Conservation (phyloP, 1,284 basidiomycete species). For the Austropuccinia psidii region DNA sequence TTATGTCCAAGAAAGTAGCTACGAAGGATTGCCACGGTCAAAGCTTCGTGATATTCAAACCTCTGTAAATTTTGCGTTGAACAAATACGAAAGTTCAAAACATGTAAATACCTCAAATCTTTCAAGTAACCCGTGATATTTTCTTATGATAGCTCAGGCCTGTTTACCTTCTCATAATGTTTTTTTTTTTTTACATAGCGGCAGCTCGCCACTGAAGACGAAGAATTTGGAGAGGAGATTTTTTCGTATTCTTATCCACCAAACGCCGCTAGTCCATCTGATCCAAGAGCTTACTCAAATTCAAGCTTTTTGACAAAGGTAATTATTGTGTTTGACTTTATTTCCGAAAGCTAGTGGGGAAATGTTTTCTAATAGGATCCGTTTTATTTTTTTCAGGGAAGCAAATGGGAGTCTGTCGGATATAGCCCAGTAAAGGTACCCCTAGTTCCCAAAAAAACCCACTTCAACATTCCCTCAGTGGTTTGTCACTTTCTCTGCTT, state of each 20-base stretch:
- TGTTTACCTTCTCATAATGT: not conserved
- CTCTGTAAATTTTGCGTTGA: not conserved
- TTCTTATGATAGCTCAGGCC: not conserved
- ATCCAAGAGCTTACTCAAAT: conserved; percentile 3
- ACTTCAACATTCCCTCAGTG: too few relatives aligned
- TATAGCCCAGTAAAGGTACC: too few relatives aligned
- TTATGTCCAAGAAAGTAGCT: not conserved
- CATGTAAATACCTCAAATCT: not conserved
- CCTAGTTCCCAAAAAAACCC: too few relatives aligned
- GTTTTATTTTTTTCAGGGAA: too few relatives aligned
- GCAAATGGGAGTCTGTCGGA: too few relatives aligned
- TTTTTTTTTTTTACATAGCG: not conserved
- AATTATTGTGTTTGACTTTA: too few relatives aligned
- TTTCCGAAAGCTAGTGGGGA: too few relatives aligned
- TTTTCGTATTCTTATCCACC: conserved; percentile 33
- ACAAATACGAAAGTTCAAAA: conserved; percentile 19
- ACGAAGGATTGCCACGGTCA: too few relatives aligned
- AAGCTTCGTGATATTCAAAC: not conserved
- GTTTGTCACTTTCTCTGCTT: too few relatives aligned
- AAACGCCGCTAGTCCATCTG: conserved; percentile 10
- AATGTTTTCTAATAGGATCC: too few relatives aligned
- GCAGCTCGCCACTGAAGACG: not conserved
- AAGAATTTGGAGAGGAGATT: conserved; percentile 6
- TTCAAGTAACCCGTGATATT: not conserved
- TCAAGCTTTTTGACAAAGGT: too few relatives aligned